Base-by-base conservation (phyloP, 768 basidiomycete genomes). In the Pleurotus pulmonarius region DNA sequence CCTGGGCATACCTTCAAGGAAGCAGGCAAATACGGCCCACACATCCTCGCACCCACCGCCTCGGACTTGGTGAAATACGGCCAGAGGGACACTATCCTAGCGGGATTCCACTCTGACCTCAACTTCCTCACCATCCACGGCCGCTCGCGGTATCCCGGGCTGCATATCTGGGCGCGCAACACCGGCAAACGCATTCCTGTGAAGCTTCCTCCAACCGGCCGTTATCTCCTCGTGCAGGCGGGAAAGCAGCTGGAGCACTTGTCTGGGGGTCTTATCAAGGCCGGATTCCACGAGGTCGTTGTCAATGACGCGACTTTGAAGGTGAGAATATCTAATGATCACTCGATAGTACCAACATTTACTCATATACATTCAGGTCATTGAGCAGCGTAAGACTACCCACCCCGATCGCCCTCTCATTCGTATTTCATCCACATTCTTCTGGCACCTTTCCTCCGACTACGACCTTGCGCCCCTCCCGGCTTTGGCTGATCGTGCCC, bases 351-450 rank as follows among this genome's bases (percentile, higher is more conserved):
- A 11, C 39, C 16, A 20, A 13, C 20, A 7, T 9, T 3, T 26
- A 6, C 16, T 40, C 22, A 46, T 16, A 13, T 38, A 39, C 49
- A 41, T 22, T 55, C 47, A 92, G 88, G 77, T 82, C 13, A 84
- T 94, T 49, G 79, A 83, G 55, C 72, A 75, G 51, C 81, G 89
- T 41, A 86, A 79, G 61, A 60, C 61, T 9, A 75, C 81, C 58
- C 75, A 73, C 58, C 86, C 92, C 2, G 78, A 83, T 54, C 85
- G 95, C n/a, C 95, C 95, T 11, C 75, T 89, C 37, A 92, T 95
- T 61, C 87, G 95, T n/a, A 94, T 98, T 60, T 95, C 94, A 2
- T 95, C 92, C 1, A 98, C 94, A 0, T 94, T 95, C 70, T 97
- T 97, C 77, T 96, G 90, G 90, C 93, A 94, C 65, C 79, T 97